A percentile compares a stretch with the other conserved stretches of the same genome.
phyloP scores from a whole-genome alignment of 2,329 filamentous ascomycete species.

The Trichoderma lentiforme region DNA sequence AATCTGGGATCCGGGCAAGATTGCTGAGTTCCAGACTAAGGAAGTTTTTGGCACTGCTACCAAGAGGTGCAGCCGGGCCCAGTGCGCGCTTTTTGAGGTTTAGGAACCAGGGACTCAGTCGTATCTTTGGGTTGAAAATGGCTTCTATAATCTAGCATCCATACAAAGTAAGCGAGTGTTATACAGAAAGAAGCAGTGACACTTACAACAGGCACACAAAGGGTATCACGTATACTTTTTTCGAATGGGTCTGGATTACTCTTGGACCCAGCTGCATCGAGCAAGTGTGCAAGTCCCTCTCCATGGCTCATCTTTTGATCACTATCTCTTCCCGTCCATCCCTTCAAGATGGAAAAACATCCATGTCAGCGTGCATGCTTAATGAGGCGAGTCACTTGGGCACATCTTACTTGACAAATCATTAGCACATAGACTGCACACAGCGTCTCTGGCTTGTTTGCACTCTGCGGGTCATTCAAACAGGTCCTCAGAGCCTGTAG shows the following conservation, averaged over 20 bases:
- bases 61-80: background rate
- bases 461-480: conserved; percentile 28
- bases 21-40: conserved; percentile 18
- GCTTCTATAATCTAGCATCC: conserved; percentile 32
- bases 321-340: conserved; percentile 31
- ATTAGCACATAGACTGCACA: conserved; percentile 38
- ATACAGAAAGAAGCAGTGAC: too few relatives aligned
- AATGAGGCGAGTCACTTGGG: background rate
- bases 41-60: background rate
- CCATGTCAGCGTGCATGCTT: background rate
- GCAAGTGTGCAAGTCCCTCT: conserved; percentile 32
- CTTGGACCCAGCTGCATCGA: conserved; percentile 27
- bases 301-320: conserved; percentile 30
- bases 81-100: background rate
- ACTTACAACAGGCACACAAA: conserved; percentile 34
- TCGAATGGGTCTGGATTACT: conserved; percentile 29
- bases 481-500: conserved; percentile 28
- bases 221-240: conserved; percentile 29
- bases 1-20: conserved; percentile 22
- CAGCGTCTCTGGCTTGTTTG: conserved; percentile 32
- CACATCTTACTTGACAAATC: conserved; percentile 33
- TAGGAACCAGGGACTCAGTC: conserved; percentile 25
- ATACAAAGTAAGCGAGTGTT: background rate
- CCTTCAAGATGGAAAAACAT: conserved; percentile 20
- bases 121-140: conserved; percentile 29